phyloP scores from a whole-genome alignment of 176 grass and related monocot genomes.

The Bonia amplexicaulis region DNA sequence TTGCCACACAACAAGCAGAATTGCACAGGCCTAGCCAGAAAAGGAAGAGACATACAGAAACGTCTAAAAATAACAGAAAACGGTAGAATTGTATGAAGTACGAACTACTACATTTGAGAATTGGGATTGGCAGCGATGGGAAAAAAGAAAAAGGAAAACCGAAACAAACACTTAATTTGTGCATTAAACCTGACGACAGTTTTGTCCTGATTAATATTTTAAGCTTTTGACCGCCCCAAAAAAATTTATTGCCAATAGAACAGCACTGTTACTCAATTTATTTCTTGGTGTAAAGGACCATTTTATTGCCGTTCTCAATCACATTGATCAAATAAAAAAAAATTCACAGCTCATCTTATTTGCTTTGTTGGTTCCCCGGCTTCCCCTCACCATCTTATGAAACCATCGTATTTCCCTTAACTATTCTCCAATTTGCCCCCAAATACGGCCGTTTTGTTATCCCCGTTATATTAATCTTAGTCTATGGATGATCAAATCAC shows the following conservation, averaged over 20 bases:
- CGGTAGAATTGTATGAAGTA: background rate
- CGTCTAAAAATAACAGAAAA: background rate
- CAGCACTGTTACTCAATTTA: background rate
- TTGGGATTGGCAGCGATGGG: background rate
- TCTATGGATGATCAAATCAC: background rate
- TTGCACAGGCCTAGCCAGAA: background rate
- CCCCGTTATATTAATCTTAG: background rate
- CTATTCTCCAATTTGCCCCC: background rate
- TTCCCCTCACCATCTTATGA: background rate
- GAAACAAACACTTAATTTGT: background rate
- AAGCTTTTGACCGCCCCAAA: background rate
- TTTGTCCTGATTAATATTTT: conserved; percentile 9
- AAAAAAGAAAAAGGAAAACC: background rate
- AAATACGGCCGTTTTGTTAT: background rate
- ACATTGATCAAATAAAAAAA: background rate
- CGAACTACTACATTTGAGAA: background rate
- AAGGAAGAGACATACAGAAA: background rate
- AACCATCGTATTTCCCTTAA: background rate
- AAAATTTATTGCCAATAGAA: background rate
- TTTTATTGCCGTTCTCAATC: background rate
- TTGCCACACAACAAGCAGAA: no score
- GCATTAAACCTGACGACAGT: background rate
- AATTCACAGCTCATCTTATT: background rate
- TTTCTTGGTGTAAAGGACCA: background rate
- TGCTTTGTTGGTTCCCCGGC: background rate